Base-by-base conservation (phyloP, 495 filamentous ascomycete species). In the Xylaria sp. region DNA sequence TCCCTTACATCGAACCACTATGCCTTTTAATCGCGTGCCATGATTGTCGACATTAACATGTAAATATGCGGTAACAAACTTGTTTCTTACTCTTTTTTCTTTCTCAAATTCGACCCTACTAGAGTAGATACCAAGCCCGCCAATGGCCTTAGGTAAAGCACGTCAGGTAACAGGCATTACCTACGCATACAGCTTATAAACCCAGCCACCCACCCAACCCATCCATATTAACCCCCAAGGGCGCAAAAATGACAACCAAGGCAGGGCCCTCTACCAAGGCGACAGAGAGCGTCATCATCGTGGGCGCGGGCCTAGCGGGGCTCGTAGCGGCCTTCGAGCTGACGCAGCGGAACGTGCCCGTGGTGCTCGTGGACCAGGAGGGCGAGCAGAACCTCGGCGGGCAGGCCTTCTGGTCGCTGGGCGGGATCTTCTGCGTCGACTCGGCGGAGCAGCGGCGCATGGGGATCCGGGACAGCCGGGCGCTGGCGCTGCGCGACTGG, bases 361-460 rank as follows among this genome's bases (percentile, higher is more conserved):
- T 73, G 3, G 24, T 87, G 37, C 73, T 87, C 50, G 68, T 87
- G 46, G 85, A 87, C 79, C 85, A 87, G 68, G 85, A 87, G 72
- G 82, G 81, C 61, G 75, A 75, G 50, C 74, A 78, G 67, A 83
- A 78, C 62, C 75, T 87, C 8, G 85, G 85, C 64, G 85, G 85
- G 6, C 85, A 87, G 73, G 85, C 85, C 29, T 87, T 87, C 73
- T 87, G 85, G 85, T 87, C 85, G 24, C 79, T 87, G 7, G 85
- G 85, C 67, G 85, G 85, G 12, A 69, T 87, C 44, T 87, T 87
- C 80, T 80, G 80, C 73, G 85, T 87, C 71, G 65, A 87, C 76
- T 84, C 82, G 24, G 68, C 83, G 50, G 75, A 79, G 72, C 85
- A 87, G 75, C 80, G 85, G 14, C 82, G 83, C 52, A 73, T 85